phyloP scores from a whole-genome alignment of 2,329 filamentous ascomycete species.

The Sporothrix pallida region DNA sequence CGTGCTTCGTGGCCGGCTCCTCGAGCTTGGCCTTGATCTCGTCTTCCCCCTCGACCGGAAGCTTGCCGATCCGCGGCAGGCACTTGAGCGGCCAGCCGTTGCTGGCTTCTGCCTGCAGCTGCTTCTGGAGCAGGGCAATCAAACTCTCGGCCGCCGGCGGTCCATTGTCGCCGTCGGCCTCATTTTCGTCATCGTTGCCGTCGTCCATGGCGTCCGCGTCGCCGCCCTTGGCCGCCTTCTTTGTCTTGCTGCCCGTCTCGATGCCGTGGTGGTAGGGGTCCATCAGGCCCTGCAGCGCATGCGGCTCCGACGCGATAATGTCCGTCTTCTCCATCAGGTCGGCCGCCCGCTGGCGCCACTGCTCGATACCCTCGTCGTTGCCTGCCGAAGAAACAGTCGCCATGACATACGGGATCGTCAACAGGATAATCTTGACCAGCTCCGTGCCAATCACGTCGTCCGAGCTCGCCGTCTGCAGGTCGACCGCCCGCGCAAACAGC shows the following conservation, averaged over 20 bases:
- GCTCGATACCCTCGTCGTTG: constrained; percentile 40
- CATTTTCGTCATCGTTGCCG: constrained; percentile 3
- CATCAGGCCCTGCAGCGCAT: constrained; percentile 82
- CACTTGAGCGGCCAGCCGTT: constrained; percentile 76
- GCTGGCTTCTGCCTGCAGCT: constrained; percentile 77
- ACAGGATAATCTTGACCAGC: constrained; percentile 93
- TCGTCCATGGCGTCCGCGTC: constrained; percentile 26
- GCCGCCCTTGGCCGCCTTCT: constrained; percentile 29
- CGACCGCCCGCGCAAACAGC: constrained; percentile 88
- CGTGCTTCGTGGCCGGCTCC: constrained; percentile 68
- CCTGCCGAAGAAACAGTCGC: constrained; percentile 65
- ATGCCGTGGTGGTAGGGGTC: constrained; percentile 72
- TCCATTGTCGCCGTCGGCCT: constrained; percentile 66
- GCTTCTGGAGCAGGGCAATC: constrained; percentile 81
- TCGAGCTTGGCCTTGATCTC: constrained; percentile 65
- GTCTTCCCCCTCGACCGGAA: constrained; percentile 61
- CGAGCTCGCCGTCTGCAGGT: constrained; percentile 88
- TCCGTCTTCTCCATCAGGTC: constrained; percentile 91
- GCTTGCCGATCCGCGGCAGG: constrained; percentile 70
- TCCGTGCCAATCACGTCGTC: constrained; percentile 89
- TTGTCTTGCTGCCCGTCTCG: constrained; percentile 19
- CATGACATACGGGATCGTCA: constrained; percentile 91
- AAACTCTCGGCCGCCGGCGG: constrained; percentile 70
- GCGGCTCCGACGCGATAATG: constrained; percentile 87
- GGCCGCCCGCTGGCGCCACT: constrained; percentile 73